Conservation (phyloP, 2,329 filamentous ascomycete genomes). For the Pseudophaeomoniella oleicola region DNA sequence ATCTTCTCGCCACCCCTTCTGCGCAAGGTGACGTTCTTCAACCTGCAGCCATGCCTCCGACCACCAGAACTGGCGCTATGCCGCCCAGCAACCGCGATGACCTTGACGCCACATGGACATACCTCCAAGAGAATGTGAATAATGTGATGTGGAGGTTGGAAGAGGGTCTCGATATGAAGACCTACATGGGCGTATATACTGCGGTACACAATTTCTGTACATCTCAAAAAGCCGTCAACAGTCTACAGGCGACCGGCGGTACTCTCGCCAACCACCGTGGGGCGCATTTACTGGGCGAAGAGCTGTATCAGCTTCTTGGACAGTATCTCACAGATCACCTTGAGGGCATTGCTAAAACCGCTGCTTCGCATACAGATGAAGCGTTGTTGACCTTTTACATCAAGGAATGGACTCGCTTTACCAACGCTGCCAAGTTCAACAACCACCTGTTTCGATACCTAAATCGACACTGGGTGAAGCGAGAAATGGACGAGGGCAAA, state of each 20-base stretch:
- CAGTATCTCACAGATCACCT: slow-evolving; percentile 72
- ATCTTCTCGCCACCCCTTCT: too few relatives aligned
- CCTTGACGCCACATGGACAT: slow-evolving; percentile 60
- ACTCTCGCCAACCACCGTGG: slow-evolving; percentile 11
- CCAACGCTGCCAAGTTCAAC: slow-evolving; percentile 88
- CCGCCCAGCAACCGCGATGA: slow-evolving; percentile 40
- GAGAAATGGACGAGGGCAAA: slow-evolving; percentile 97
- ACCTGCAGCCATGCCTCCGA: too few relatives aligned
- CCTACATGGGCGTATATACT: slow-evolving; percentile 35
- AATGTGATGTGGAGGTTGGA: slow-evolving; percentile 89
- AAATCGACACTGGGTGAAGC: slow-evolving; percentile 97
- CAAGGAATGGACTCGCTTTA: slow-evolving; percentile 91
- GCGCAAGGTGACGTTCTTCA: too few relatives aligned
- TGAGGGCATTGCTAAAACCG: slow-evolving; percentile 52
- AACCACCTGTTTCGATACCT: slow-evolving; percentile 94
- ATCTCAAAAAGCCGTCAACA: slow-evolving; percentile 79
- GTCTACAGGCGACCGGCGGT: slow-evolving; percentile 53
- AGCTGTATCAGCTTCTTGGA: slow-evolving; percentile 84
- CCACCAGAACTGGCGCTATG: not conserved
- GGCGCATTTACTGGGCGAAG: slow-evolving; percentile 86
- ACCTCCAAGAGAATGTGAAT: slow-evolving; percentile 74
- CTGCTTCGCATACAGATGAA: slow-evolving; percentile 73
- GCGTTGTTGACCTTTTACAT: slow-evolving; percentile 88
- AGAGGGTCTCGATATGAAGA: slow-evolving; percentile 85
- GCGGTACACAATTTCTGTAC: slow-evolving; percentile 99